Conservation (phyloP, 345 rosid genomes). For the Stellera chamaejasme region DNA sequence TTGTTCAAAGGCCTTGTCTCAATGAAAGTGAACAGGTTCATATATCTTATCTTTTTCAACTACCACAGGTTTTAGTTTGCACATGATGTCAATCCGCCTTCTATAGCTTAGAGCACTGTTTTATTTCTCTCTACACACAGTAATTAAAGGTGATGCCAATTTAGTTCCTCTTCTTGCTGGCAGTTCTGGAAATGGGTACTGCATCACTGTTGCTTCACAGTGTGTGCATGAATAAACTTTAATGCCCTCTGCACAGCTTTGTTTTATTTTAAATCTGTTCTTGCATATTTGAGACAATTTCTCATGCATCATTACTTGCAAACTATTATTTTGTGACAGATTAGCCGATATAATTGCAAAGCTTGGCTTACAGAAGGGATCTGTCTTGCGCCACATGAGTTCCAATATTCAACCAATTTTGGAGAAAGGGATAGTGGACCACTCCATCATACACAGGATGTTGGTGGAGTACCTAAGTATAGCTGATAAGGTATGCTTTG, state of each 20-base stretch:
- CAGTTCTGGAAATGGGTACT: too few relatives aligned
- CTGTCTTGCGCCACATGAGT: slow-evolving; percentile 74
- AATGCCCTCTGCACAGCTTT: too few relatives aligned
- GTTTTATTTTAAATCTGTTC: too few relatives aligned
- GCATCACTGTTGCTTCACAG: too few relatives aligned
- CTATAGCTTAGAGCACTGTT: too few relatives aligned
- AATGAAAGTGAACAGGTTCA: slow-evolving; percentile 61
- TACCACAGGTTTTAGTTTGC: not conserved
- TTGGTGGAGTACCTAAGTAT: slow-evolving; percentile 69
- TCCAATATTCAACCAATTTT: slow-evolving; percentile 76
- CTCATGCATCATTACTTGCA: too few relatives aligned
- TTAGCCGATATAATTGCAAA: slow-evolving; percentile 71
- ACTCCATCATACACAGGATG: slow-evolving; percentile 72
- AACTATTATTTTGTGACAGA: slow-evolving; percentile 28
- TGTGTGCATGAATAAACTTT: too few relatives aligned
- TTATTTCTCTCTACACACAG: too few relatives aligned
- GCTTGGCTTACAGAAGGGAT: slow-evolving; percentile 55
- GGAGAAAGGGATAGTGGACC: slow-evolving; percentile 93
- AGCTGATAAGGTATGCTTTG: slow-evolving; percentile 63
- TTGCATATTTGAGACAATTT: too few relatives aligned
- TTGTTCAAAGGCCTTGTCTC: slow-evolving; percentile 66
- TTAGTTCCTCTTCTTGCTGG: too few relatives aligned
- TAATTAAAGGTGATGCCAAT: too few relatives aligned
- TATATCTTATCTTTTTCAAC: slow-evolving; percentile 1
- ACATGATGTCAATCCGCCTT: too few relatives aligned